Evolutionary conservation across 2,329 filamentous ascomycete species (phyloP), one percentile per base, ranked within the genome.

Genomic region (Neobulgaria alba): DNA sequence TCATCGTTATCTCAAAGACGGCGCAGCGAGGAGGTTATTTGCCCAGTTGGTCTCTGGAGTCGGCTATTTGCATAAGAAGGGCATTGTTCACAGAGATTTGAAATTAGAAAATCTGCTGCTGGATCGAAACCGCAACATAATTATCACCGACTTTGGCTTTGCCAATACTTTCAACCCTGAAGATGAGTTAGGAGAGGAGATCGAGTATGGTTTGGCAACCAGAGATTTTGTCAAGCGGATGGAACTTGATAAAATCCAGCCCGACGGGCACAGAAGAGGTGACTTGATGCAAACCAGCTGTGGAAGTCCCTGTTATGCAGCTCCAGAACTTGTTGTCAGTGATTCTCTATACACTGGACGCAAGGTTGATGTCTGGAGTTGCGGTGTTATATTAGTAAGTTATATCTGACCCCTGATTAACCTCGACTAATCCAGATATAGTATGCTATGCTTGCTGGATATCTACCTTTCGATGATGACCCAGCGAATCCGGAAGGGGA

Each of bases 231-330:
- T 96, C 47, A 90, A 90, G 67, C 74, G 81, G 38, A 73, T 84
- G 67, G 85, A 86, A n/a, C 69, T 96, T 36, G 90, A 96, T 62
- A 82, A 79, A 55, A 64, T 85, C 29, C 80, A 85, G 55, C 62
- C 76, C 10, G 84, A 85, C 50, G 88, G 87, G 10, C 72, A 79
- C 56, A 76, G 90, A 46, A 79, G 88, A 56, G 92, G 92, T 29
- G 92, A 98, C 66, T 68, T 98, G 57, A 98, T 98, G 92, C 90
- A 95, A 65, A 98, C 92, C 9, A 96, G 92, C 62, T 98, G 92
- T 62, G 92, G 92, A 50, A 96, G 90, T 63, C 92, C 92, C 5
- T 98, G 92, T 60, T 98, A 98, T 63, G 92, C 92, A 36, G 92
- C 92, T 10, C 92, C 92, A 3, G 92, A 98, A 66, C 72, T 98